These are phyloP conservation scores for Scheffersomyces quercinus DNA, from an alignment of 1,139 yeast genomes.

Conservation along the genomic window DNA sequence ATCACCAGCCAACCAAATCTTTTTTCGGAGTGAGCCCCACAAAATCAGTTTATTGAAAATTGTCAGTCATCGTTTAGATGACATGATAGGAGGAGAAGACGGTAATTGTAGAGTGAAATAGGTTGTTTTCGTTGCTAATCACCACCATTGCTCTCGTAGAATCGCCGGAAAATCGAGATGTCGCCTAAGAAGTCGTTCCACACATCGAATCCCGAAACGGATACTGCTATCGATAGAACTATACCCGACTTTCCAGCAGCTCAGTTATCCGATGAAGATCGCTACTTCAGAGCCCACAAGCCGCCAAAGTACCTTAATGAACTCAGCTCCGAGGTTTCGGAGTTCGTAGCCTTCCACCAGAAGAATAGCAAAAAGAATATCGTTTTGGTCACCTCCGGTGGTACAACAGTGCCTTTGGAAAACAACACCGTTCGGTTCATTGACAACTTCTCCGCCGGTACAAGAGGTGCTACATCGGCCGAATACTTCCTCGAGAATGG, in stretches of 20 bases:
- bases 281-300: conserved; percentile 67
- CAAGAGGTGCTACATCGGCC: conserved; percentile 95
- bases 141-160: conserved; percentile 7
- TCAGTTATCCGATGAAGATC: conserved; percentile 66
- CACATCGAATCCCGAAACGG: conserved; percentile 72
- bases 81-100: too few species aligned
- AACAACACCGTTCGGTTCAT: conserved; percentile 95
- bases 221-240: conserved; percentile 74
- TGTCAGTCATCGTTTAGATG: too few species aligned
- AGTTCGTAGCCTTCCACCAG: conserved; percentile 56
- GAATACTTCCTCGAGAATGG: conserved; percentile 84
- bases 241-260: conserved; percentile 83
- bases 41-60: too few species aligned
- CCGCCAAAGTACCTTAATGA: conserved; percentile 75
- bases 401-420: conserved; percentile 96
- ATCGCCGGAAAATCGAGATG: not conserved
- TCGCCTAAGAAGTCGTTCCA: conserved; percentile 25
- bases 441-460: conserved; percentile 96
- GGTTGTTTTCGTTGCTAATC: conserved; percentile 3
- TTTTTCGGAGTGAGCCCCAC: too few species aligned
- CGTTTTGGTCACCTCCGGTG: conserved; percentile 93
- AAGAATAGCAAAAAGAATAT: conserved; percentile 48
- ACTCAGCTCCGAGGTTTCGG: conserved; percentile 53
- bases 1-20: too few species aligned
- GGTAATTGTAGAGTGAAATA: too few species aligned